Conservation (phyloP, 306 rosid species). For the Myrica gale region DNA sequence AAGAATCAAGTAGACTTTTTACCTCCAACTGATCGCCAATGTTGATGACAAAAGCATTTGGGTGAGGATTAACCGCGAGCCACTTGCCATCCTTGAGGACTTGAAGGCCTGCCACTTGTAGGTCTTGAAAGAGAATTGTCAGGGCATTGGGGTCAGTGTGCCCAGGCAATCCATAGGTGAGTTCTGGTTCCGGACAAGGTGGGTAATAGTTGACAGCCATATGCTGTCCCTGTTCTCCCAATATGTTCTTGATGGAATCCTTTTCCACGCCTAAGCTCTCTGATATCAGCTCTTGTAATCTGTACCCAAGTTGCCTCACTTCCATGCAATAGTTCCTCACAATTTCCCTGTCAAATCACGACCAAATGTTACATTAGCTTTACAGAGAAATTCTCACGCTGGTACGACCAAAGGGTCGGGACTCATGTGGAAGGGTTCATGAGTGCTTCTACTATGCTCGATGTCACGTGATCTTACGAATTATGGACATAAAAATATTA, state of each 20-base stretch:
- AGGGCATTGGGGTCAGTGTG: constrained; percentile 96
- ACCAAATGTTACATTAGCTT: neutral
- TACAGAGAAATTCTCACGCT: too few species aligned
- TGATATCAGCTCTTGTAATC: constrained; percentile 59
- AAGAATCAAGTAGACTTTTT: too few species aligned
- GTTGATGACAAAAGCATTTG: constrained; percentile 80
- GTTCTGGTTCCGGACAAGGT: constrained; percentile 86
- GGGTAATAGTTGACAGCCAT: constrained; percentile 96
- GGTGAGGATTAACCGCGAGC: constrained; percentile 75
- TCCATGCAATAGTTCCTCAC: constrained; percentile 53
- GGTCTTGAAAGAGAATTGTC: constrained; percentile 80
- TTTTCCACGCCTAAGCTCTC: constrained; percentile 82
- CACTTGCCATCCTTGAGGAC: constrained; percentile 76
- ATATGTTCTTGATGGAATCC: constrained; percentile 40
- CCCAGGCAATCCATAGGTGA: constrained; percentile 84
- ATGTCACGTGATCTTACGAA: too few species aligned
- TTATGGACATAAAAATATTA: too few species aligned
- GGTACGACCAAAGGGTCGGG: too few species aligned
- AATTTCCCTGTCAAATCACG: constrained; percentile 42
- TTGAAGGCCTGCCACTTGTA: constrained; percentile 70
- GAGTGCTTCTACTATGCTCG: too few species aligned
- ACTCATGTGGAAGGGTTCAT: too few species aligned
- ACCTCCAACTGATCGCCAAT: constrained; percentile 88
- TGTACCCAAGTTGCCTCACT: constrained; percentile 60
- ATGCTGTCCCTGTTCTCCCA: constrained; percentile 92